Evolutionary conservation across 108 stramenopile species (phyloP), one percentile per base, ranked within the genome.

Genomic region (Skeletonema marinoi): DNA sequence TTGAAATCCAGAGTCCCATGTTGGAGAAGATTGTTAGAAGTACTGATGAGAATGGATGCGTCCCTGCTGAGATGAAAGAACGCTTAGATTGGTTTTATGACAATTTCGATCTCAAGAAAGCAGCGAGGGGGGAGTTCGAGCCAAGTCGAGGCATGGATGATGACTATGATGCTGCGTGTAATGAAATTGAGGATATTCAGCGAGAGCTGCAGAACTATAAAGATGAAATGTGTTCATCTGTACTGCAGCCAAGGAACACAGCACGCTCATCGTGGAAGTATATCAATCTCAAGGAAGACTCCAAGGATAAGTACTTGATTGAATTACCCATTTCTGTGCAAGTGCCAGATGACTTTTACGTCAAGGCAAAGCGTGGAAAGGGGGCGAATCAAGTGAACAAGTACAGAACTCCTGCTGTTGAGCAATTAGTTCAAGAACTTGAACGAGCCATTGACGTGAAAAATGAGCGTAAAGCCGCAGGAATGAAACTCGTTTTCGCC

Each of bases 221-320:
- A 66, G 75, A 90, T 29, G 92, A 93, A 81, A 95, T 94, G 90
- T 89, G 87, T 71, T 58, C 77, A 25, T 50, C 68, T 31, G 48
- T 91, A 51, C 78, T 85, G 42, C 59, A 65, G 17, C 86, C 88
- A 2, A 60, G 82, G n/a, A 76, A 83, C 32, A 39, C 77, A 32
- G 86, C 89, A 56, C 62, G 74, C 16, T 81, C 85, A 12, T 66
- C 71, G 9, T 95, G 92, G 93, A 94, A 90, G 71, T 96, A 95
- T 68, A 83, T 93, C 69, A 96, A 96, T 70, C 78, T 66, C 61
- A 97, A 95, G 58, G 91, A 91, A 39, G 94, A 93, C 32, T 86
- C 90, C 30, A 98, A 98, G 82, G 99, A 99, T 84, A 97, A 98
- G 60, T 99, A 95, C 67, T 74, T 95, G 68, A 97, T 97, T 77